These are phyloP conservation scores for Canna indica DNA, from an alignment of 176 grass and related monocot genomes.

Conservation along the genomic window DNA sequence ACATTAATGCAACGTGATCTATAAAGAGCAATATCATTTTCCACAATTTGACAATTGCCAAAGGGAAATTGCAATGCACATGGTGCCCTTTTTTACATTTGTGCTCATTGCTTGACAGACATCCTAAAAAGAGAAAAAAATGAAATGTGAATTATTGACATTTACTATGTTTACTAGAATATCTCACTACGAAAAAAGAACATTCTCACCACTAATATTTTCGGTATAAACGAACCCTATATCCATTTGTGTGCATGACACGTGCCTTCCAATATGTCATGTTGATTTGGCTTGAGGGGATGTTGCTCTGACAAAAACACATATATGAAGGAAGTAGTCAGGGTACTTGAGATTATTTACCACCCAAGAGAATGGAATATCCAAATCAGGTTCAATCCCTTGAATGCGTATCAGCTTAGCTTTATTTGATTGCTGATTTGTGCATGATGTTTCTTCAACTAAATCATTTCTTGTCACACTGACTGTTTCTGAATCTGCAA, in stretches of 20 bases:
- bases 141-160: too few species aligned
- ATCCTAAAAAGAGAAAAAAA: too few species aligned
- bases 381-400: slow-evolving; percentile 62
- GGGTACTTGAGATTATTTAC: slow-evolving; percentile 81
- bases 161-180: too few species aligned
- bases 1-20: too few species aligned
- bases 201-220: too few species aligned
- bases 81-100: too few species aligned
- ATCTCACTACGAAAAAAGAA: too few species aligned
- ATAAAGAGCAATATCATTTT: too few species aligned
- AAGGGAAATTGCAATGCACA: too few species aligned
- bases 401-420: slow-evolving; percentile 70
- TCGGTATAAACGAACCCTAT: too few species aligned
- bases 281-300: slow-evolving; percentile 18
- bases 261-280: neutral
- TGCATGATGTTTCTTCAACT: slow-evolving; percentile 2
- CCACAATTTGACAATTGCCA: too few species aligned
- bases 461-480: neutral
- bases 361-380: slow-evolving; percentile 84
- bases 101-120: too few species aligned
- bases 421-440: slow-evolving; percentile 7
- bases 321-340: slow-evolving; percentile 76
- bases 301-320: slow-evolving; percentile 35
- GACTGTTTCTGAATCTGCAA: slow-evolving; percentile 15
- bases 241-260: neutral